These are phyloP conservation scores for Wallacemonas collosoma DNA, from an alignment of 208 protist species.

Conservation along the genomic window DNA sequence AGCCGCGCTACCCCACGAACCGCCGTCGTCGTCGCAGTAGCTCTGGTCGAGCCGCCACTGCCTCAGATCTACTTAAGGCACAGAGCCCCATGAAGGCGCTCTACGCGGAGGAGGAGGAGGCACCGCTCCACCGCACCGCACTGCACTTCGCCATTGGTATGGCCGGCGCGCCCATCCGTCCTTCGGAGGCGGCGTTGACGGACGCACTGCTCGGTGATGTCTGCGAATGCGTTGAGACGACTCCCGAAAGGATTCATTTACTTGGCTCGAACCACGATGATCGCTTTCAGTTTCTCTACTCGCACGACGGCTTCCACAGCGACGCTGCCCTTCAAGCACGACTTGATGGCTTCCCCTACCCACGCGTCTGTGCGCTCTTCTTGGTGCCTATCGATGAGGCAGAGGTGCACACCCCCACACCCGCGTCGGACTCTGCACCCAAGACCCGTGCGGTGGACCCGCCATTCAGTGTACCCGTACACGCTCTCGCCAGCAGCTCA, in stretches of 20 bases:
- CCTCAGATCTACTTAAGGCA: slow-evolving; percentile 10
- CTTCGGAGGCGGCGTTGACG: not conserved
- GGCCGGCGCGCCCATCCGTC: slow-evolving; percentile 5
- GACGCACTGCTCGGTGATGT: slow-evolving; percentile 2
- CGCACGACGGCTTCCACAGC: slow-evolving; percentile 8
- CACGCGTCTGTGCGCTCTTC: slow-evolving; percentile 16
- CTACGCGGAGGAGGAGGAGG: slow-evolving; percentile 5
- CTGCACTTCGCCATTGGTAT: slow-evolving; percentile 17
- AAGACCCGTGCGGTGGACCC: not conserved
- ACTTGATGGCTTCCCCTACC: slow-evolving; percentile 9
- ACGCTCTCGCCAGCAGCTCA: slow-evolving; percentile 4
- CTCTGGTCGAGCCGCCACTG: not conserved
- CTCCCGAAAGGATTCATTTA: not conserved
- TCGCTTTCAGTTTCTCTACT: slow-evolving; percentile 15
- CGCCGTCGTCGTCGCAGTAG: slow-evolving; percentile 6
- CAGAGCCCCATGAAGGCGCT: not conserved
- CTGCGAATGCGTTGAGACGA: slow-evolving; percentile 16
- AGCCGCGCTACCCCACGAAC: slow-evolving; percentile 15
- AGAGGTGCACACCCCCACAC: not conserved
- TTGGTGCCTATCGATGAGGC: not conserved
- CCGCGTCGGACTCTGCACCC: not conserved
- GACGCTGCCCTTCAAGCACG: slow-evolving; percentile 4
- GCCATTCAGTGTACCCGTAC: not conserved
- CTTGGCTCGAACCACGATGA: slow-evolving; percentile 11
- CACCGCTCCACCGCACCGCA: slow-evolving; percentile 9